Evolutionary conservation across 2,329 filamentous ascomycete genomes (phyloP), one percentile per base, ranked within the genome.

Genomic region (Ophiobolus disseminans): DNA sequence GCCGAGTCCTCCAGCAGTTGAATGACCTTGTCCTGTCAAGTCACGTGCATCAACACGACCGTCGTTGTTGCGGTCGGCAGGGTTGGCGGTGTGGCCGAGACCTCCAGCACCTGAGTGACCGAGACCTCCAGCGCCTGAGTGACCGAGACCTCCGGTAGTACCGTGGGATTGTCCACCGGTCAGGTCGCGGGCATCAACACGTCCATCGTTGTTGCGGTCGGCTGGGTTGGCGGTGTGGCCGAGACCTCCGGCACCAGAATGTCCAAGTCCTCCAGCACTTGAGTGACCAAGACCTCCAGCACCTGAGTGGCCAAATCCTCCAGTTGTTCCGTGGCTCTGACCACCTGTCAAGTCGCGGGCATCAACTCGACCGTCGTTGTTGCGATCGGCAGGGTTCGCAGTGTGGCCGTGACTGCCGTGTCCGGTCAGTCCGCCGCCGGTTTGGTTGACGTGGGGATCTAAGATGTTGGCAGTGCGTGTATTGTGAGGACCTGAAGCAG

Each of bases 41-140:
- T 41, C 39, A 20, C 19, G 39, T 11, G 39, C 39, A 23, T 41
- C 39, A 13, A 41, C 39, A 9, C 39, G 28, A n/a, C 39, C 39
- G 20, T 41, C 39, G 20, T 41, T 41, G 39, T 41, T 41, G 17
- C 39, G 39, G 20, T 41, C 39, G 6, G 25, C 19, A 1, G 39
- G 39, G 19, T 41, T 41, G 19, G 39, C 26, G 20, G 39, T 41
- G 39, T 41, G 30, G 4, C 30, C 30, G 16, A 32, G n/a, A 14
- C 30, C 30, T n/a, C 30, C 30, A 32, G 30, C 7, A 7, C 13
- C 16, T 4, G 30, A 32, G 7, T 32, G 30, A 14, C 30, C 30
- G 16, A 32, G 16, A 13, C 30, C 30, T 3, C 30, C 30, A n/a
- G 13, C 30, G n/a, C 13, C 7, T 5, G 30, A 32, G 30, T 26